Evolutionary conservation across 768 basidiomycete species (phyloP), one percentile per base, ranked within the genome.

Genomic region (Tulasnella sp.): DNA sequence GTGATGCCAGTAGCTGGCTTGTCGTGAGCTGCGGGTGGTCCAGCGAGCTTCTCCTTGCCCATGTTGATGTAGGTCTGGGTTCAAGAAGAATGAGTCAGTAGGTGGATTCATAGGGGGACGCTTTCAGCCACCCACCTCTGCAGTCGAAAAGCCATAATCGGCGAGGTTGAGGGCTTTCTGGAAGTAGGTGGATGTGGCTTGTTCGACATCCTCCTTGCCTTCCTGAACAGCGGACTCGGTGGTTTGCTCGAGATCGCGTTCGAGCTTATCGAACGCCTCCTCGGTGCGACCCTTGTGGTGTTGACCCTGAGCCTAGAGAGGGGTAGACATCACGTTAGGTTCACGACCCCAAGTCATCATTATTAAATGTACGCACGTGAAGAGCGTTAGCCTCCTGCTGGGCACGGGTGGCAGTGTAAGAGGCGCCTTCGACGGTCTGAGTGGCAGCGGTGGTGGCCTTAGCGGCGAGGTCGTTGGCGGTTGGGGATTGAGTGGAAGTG

Each of bases 221-320:
- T 90, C 83, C 0, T 81, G 80, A n/a, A 85, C 86, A 22, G 88
- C 89, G 0, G 79, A 78, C 62, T 87, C 79, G 1, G 85, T 86
- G 75, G 80, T 84, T 44, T 71, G 40, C 37, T 70, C 47, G 17
- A 70, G 12, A 29, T 70, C 69, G 3, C 69, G 42, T 29, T 70
- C 69, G 7, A 70, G 47, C 42, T 70, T 52, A 29, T 70, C 42
- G 32, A 70, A 7, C 17, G 40, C 40, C 47, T 70, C 69, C 32
- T 39, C 16, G 32, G 47, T 34, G 32, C 36, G 41, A n/a, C 64
- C 64, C 34, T 40, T 40, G 64, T 36, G 64, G 17, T 65, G 64
- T 22, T 65, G 64, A 59, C 52, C 52, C 29, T 59, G 52, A 5
- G 52, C 52, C 52, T 40, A 26, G 32, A 32, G 1, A 59, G 11